Conservation (phyloP, 306 rosid genomes). For the Sechiopsis laciniata region DNA sequence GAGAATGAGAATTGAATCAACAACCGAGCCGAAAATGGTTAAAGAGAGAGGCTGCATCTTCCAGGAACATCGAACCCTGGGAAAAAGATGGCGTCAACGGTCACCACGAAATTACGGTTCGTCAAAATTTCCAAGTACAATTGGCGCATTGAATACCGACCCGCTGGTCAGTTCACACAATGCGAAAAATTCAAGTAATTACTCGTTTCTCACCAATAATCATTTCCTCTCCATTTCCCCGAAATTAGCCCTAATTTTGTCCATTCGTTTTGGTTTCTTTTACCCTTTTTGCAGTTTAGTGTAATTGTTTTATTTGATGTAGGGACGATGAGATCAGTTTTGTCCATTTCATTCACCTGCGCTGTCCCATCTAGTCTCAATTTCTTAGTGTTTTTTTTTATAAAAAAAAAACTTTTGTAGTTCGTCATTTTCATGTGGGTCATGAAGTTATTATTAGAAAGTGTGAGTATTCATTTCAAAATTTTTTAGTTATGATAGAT, state of each 20-base stretch:
- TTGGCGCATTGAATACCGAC: slow-evolving; percentile 8
- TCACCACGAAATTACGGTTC: background rate
- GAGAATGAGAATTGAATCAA: too few relatives aligned
- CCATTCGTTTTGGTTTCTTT: background rate
- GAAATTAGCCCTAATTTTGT: slow-evolving; percentile 2
- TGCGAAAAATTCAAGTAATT: background rate
- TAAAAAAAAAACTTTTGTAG: background rate
- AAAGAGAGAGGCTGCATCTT: slow-evolving; percentile 9
- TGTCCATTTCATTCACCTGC: background rate
- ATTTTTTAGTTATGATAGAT: too few relatives aligned
- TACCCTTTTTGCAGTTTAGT: background rate
- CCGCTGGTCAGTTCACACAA: background rate
- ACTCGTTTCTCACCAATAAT: background rate
- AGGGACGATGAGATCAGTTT: background rate
- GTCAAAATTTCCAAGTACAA: background rate
- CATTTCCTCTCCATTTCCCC: too few relatives aligned
- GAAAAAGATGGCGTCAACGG: background rate
- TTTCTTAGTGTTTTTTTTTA: too few relatives aligned
- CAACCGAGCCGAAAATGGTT: background rate
- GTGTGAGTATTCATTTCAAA: too few relatives aligned
- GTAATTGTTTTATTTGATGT: background rate
- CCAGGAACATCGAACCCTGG: background rate
- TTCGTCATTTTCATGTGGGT: background rate
- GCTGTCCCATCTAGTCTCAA: background rate
- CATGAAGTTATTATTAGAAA: background rate